Evolutionary conservation across 495 filamentous ascomycete species (phyloP), one percentile per base, ranked within the genome.

Genomic region (Xylaria flabelliformis): DNA sequence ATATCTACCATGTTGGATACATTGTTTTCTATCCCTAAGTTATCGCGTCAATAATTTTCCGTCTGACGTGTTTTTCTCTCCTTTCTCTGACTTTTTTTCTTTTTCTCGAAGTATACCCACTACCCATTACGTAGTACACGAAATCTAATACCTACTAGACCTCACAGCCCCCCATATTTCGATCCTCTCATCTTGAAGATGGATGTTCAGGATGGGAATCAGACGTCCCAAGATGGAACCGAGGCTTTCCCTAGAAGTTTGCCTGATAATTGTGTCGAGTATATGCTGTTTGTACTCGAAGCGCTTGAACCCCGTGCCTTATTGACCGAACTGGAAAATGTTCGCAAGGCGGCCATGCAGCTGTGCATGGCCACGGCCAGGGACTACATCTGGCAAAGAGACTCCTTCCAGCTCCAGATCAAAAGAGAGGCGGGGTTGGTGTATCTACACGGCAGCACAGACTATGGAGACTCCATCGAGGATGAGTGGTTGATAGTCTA

Each of bases 401-500:
- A 97, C 26, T 80, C 82, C 4, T 95, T 98, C 72, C 81, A 81
- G 6, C 78, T 97, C 6, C 81, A 83, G 32, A 74, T 85, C 8
- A 83, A 82, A 32, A 89, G 89, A 69, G 85, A 89, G 73, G 86
- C 91, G 74, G 89, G 82, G 1, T 74, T 86, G 29, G 75, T 83
- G 34, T 86, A 83, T 81, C 84, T 97, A 21, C 85, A 87, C 63
- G 94, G 94, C 12, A 82, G 84, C 56, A 96, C 93, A 7, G 91
- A 94, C 76, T 98, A 92, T 73, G 95, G 95, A 8, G 96, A 99
- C 80, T 94, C 93, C 4, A 90, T 98, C 9, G 96, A 97, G 76
- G 96, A 99, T 77, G 97, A 98, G 83, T 99, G 96, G 96, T 88
- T 98, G 2, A 90, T 98, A 65, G 94, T 98, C 34, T 97, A 95